Evolutionary conservation across 306 rosid species (phyloP).

Genomic region (Rosa persica): DNA sequence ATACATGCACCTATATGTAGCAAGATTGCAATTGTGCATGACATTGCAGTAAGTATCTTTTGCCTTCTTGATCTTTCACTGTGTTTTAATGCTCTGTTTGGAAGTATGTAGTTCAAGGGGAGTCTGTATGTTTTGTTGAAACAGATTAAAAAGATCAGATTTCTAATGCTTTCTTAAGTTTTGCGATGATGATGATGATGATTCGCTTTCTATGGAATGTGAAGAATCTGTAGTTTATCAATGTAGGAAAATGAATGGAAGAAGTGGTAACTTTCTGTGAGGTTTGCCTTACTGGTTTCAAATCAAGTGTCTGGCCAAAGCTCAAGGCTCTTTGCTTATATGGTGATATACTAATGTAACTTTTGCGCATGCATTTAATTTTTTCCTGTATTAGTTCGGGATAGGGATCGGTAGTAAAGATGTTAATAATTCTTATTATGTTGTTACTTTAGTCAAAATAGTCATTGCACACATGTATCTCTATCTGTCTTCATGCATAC

Average conservation of each 20-base stretch:
- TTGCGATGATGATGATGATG: background rate
- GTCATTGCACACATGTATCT: background rate
- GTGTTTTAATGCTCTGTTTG: background rate
- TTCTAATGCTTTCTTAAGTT: background rate
- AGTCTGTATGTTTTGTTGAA: background rate
- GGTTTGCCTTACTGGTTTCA: background rate
- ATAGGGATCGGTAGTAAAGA: background rate
- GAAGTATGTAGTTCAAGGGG: background rate
- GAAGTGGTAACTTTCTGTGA: background rate
- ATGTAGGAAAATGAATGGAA: background rate
- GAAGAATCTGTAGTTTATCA: background rate
- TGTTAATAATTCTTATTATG: background rate
- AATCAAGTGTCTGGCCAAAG: background rate
- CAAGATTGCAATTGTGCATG: conserved; percentile 90
- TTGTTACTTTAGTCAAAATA: background rate
- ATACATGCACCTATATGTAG: conserved; percentile 46
- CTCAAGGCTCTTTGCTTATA: background rate
- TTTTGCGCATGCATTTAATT: too few species aligned
- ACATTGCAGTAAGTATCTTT: conserved; percentile 85
- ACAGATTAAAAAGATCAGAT: background rate
- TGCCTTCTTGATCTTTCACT: conserved; percentile 15
- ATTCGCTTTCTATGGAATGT: background rate
- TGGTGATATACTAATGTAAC: too few species aligned
- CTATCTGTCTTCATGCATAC: background rate
- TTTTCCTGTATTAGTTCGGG: too few species aligned